Evolutionary conservation across 1,139 yeast genomes (phyloP).

Genomic region (Diutina rugosa): DNA sequence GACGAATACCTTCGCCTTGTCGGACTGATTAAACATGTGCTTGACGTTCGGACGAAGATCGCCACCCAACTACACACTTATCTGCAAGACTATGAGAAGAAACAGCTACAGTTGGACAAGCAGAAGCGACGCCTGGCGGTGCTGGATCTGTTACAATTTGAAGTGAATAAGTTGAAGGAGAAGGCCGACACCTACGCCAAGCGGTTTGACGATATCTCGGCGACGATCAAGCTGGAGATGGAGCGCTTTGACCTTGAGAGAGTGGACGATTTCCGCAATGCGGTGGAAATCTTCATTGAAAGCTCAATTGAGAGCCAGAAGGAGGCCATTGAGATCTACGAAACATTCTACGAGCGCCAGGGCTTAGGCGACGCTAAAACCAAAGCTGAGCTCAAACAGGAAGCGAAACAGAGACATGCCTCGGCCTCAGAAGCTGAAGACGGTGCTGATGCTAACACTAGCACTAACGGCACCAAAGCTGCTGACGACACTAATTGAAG

Average conservation of each 20-base stretch:
- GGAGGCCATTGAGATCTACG: conserved; percentile 92
- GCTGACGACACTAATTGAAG: background rate
- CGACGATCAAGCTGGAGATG: conserved; percentile 56
- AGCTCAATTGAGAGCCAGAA: conserved; percentile 88
- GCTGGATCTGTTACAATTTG: conserved; percentile 53
- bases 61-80: conserved; percentile 45
- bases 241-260: conserved; percentile 62
- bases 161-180: conserved; percentile 43
- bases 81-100: conserved; percentile 30
- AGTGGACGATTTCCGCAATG: conserved; percentile 75
- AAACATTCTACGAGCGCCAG: conserved; percentile 59
- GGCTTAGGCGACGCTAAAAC: conserved; percentile 9
- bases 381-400: background rate
- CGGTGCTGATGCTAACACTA: background rate
- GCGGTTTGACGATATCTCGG: conserved; percentile 48
- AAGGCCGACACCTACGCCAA: conserved; percentile 44
- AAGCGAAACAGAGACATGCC: background rate
- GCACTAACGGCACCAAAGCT: background rate
- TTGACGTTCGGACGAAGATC: conserved; percentile 63
- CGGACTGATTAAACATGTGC: conserved; percentile 61
- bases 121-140: conserved; percentile 40
- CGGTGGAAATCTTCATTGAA: conserved; percentile 85
- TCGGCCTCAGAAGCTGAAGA: background rate
- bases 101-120: conserved; percentile 40
- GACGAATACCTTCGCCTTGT: conserved; percentile 79